A percentile compares a stretch with the other conserved stretches of the same genome.
These are phyloP conservation scores for Zopfochytrium polystomum DNA, from an alignment of 371 early-diverging fungal species.

Conservation along the genomic window DNA sequence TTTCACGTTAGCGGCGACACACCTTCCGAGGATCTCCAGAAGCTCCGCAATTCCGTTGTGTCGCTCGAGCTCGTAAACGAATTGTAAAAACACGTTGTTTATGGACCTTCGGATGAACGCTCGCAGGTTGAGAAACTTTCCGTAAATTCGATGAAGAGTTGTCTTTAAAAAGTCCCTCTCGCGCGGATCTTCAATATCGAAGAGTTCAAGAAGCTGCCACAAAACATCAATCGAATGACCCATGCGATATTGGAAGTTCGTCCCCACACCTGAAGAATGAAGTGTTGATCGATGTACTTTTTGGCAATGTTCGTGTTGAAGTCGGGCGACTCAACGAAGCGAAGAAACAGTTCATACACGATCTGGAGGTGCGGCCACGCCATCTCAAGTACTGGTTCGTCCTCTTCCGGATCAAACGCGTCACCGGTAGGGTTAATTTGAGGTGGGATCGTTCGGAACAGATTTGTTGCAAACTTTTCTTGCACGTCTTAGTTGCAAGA, in stretches of 20 bases:
- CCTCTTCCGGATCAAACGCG: constrained; percentile 97
- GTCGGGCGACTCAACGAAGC: constrained; percentile 94
- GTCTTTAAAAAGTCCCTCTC: constrained; percentile 97
- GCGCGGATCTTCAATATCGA: constrained; percentile 96
- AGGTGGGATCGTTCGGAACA: constrained; percentile 93
- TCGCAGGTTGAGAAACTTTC: constrained; percentile 91
- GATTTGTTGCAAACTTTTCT: constrained; percentile 77
- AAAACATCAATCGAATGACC: constrained; percentile 3
- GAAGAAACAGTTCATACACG: constrained; percentile 94
- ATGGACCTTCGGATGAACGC: constrained; percentile 94
- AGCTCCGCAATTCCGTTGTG: constrained; percentile 97
- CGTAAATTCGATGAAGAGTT: constrained; percentile 93
- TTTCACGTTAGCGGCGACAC: constrained; percentile 4
- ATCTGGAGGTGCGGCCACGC: constrained; percentile 97
- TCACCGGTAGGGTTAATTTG: constrained; percentile 86
- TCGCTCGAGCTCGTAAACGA: constrained; percentile 91
- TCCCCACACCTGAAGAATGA: constrained; percentile 73
- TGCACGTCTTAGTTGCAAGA: not conserved
- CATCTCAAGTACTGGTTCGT: constrained; percentile 91
- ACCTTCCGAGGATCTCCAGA: constrained; percentile 93
- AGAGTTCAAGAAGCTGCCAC: constrained; percentile 79
- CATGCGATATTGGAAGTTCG: not conserved
- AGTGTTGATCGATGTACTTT: constrained; percentile 90
- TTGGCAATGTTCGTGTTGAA: constrained; percentile 94
- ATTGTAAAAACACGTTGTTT: constrained; percentile 95